Evolutionary conservation across 2,329 filamentous ascomycete species (phyloP).

Genomic region (Calonectria fujianensis): DNA sequence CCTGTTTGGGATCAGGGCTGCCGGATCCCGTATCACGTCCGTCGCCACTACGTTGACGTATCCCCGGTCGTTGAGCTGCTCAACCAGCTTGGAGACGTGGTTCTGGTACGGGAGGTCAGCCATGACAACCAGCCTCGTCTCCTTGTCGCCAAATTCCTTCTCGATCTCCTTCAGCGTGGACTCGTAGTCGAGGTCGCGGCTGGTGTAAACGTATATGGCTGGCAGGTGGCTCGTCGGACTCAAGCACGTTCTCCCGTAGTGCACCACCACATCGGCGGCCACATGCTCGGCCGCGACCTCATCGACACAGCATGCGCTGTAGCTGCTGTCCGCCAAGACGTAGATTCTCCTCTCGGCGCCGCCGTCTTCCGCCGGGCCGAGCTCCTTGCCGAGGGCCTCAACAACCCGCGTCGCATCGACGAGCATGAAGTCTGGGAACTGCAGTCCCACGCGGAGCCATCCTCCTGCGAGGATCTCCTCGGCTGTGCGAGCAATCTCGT

Average conservation of each 20-base stretch:
- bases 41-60: conserved; percentile 83
- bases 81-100: conserved; percentile 78
- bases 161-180: conserved; percentile 76
- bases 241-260: conserved; percentile 94
- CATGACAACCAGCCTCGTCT: conserved; percentile 83
- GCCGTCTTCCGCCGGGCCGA: conserved; percentile 44
- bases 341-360: conserved; percentile 73
- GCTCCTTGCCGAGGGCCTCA: conserved; percentile 66
- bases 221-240: conserved; percentile 92
- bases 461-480: conserved; percentile 81
- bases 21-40: conserved; percentile 84
- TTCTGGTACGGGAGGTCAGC: conserved; percentile 92
- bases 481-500: conserved; percentile 90
- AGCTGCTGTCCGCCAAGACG: conserved; percentile 95
- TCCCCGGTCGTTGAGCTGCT: conserved; percentile 75
- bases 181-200: conserved; percentile 79
- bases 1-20: conserved; percentile 89
- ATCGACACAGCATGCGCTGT: conserved; percentile 97
- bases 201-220: conserved; percentile 93
- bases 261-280: conserved; percentile 91
- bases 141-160: conserved; percentile 78
- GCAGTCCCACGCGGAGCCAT: conserved; percentile 89
- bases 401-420: conserved; percentile 89
- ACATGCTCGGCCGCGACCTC: conserved; percentile 97
- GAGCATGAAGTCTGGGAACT: conserved; percentile 96